Percentiles rank a stretch among this genome's conserved stretches.
phyloP scores from a whole-genome alignment of 192 early-diverging fungal genomes.

The Kappamyces sp. region DNA sequence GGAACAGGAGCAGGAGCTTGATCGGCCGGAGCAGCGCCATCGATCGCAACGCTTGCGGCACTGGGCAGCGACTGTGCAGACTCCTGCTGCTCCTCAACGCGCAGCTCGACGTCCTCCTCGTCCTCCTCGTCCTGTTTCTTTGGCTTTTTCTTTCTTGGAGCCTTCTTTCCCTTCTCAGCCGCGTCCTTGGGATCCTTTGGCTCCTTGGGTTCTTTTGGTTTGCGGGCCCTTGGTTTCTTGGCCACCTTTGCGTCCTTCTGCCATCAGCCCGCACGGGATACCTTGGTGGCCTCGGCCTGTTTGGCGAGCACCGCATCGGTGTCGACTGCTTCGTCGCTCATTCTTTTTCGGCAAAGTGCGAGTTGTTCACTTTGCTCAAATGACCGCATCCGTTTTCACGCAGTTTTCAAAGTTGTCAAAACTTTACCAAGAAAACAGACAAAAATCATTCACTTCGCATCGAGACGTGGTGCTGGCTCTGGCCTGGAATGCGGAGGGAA shows the following conservation, averaged over 20 bases:
- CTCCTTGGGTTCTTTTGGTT: background rate
- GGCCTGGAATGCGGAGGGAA: conserved; percentile 10
- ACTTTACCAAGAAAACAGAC: background rate
- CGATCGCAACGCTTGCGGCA: background rate
- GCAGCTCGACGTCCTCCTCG: background rate
- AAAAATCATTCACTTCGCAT: conserved; percentile 6
- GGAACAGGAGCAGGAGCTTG: background rate
- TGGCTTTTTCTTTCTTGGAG: background rate
- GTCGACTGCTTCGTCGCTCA: no score
- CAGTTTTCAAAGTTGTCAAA: background rate
- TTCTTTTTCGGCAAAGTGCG: no score
- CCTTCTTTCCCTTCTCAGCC: conserved; percentile 9
- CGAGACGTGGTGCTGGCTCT: conserved; percentile 12
- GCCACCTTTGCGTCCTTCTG: no score
- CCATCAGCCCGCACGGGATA: no score
- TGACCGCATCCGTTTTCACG: no score
- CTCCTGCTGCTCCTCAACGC: conserved; percentile 5
- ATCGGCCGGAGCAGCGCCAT: no score
- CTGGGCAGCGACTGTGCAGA: conserved; percentile 1
- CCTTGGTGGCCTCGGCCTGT: no score
- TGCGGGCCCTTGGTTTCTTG: no score
- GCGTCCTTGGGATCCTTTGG: background rate
- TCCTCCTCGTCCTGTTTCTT: conserved; percentile 8
- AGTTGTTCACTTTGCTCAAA: no score
- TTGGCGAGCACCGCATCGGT: no score